These are phyloP conservation scores for Daldinia sp. DNA, from an alignment of 2,329 filamentous ascomycete genomes.

Conservation along the genomic window DNA sequence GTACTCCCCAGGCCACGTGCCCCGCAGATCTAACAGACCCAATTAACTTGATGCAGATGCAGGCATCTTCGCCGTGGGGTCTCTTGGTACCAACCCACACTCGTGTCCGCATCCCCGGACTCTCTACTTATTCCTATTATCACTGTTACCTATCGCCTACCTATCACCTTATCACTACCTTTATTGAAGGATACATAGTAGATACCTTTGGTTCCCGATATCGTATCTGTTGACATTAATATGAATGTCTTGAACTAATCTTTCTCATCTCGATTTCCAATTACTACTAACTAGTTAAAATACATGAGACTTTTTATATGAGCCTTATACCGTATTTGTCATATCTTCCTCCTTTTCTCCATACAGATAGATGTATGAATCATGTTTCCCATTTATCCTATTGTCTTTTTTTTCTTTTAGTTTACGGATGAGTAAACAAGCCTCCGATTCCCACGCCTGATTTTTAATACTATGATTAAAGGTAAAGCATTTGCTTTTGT, in stretches of 20 bases:
- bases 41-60: slow-evolving; percentile 35
- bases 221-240: too few relatives aligned
- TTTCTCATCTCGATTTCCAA: neutral
- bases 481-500: neutral
- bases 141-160: too few relatives aligned
- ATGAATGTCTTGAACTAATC: neutral
- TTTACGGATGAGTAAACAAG: neutral
- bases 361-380: neutral
- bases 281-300: neutral
- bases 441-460: neutral
- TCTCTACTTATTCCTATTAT: too few relatives aligned
- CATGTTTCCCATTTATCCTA: neutral
- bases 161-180: too few relatives aligned
- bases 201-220: too few relatives aligned
- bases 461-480: neutral
- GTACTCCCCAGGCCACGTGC: slow-evolving; percentile 39
- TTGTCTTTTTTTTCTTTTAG: neutral
- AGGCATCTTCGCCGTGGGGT: slow-evolving; percentile 30
- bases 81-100: slow-evolving; percentile 21
- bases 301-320: neutral
- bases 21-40: slow-evolving; percentile 38
- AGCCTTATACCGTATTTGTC: neutral
- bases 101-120: neutral
- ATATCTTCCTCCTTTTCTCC: neutral
- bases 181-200: too few relatives aligned